phyloP scores from a whole-genome alignment of 306 rosid species.

The Vigna nakashimae region DNA sequence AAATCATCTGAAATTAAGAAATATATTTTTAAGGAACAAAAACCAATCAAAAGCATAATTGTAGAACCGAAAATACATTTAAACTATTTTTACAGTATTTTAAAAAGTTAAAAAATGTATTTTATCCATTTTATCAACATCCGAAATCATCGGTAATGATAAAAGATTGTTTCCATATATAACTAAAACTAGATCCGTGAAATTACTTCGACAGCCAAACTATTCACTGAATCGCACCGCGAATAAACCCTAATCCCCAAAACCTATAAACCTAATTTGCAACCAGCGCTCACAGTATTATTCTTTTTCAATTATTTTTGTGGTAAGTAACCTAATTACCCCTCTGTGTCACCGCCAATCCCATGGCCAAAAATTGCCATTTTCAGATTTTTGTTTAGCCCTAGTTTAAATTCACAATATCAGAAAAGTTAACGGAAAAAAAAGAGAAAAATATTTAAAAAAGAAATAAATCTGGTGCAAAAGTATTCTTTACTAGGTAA shows the following conservation, averaged over 20 bases:
- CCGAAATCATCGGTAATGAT: too few relatives aligned
- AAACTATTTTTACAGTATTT: too few relatives aligned
- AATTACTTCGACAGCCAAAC: neutral
- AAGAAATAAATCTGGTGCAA: neutral
- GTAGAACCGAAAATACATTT: too few relatives aligned
- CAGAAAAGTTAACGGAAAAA: neutral
- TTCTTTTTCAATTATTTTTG: neutral
- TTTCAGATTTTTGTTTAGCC: slow-evolving; percentile 29
- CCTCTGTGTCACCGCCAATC: neutral
- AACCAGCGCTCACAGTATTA: neutral
- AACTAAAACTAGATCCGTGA: neutral
- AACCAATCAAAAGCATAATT: too few relatives aligned
- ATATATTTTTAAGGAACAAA: too few relatives aligned
- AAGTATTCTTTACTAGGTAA: neutral
- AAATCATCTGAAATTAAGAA: too few relatives aligned
- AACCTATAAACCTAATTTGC: slow-evolving; percentile 11
- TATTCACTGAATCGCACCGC: neutral
- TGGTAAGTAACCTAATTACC: slow-evolving; percentile 1
- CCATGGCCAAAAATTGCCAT: slow-evolving; percentile 19
- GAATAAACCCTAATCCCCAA: slow-evolving; percentile 5
- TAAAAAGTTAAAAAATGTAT: too few relatives aligned
- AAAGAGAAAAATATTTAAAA: neutral
- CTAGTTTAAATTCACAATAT: slow-evolving; percentile 41
- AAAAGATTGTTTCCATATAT: neutral
- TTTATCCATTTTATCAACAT: too few relatives aligned